Evolutionary conservation across 169 alveolate genomes (phyloP), one percentile per base, ranked within the genome.

Genomic region (Plasmodium inui): DNA sequence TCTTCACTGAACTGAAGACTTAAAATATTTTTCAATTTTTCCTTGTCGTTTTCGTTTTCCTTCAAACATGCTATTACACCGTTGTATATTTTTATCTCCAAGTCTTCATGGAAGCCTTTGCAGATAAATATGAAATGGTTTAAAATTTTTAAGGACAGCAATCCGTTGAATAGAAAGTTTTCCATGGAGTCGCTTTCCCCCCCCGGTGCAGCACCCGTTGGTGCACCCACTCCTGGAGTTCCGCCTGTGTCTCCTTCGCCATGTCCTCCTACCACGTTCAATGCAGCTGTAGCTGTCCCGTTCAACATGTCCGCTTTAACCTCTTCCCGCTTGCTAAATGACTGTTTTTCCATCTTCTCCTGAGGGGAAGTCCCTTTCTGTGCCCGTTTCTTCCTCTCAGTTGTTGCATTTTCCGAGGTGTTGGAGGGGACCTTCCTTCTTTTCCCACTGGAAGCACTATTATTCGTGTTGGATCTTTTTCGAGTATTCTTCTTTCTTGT

Each of bases 21-120:
- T 44, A 89, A 78, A 30, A 89, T 70, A 57, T 78, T 61, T 89
- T 79, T 89, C 50, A 89, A 57, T 79, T 89, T 89, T 79, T 89
- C 90, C 53, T 46, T 89, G 44, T 89, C 94, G 50, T 41, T 89
- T 79, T 61, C 61, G 53, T 89, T 89, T 61, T 89, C 94, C 41
- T 79, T 78, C 71, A 89, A 73, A 22, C 57, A 19, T 22, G 83
- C 37, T 32, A 79, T 34, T 89, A 89, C 55, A 5, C 94, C 94
- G 72, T 89, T 89, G 71, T 89, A 89, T 79, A 89, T 89, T 79
- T 89, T 89, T 39, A 89, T 32, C 82, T 89, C 94, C n/a, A 89
- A 89, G 37, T 89, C 94, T 71, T 89, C 83, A 61, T 89, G 94
- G 37, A 79, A 89, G 2, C 89, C 90, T 79, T 89, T 89, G 73